Base-by-base conservation (phyloP, 345 rosid genomes). In the Eucalyptus tenuipes region DNA sequence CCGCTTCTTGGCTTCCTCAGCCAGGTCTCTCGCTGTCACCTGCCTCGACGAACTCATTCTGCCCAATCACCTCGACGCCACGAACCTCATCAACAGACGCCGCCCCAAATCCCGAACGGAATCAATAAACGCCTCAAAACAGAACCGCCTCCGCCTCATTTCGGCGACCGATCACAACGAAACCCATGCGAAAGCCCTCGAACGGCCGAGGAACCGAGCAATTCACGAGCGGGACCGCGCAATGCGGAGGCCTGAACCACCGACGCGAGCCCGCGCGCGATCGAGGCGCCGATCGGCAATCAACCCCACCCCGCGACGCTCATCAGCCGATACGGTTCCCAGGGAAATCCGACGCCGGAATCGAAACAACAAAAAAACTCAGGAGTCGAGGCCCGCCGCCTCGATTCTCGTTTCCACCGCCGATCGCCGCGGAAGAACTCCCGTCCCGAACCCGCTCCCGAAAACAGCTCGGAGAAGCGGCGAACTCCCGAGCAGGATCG, bases 1-100 rank as follows among this genome's bases (percentile, higher is more conserved):
- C 91, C 99, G 94, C 93, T 97, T 98, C 95, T 97, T 97, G 71
- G 96, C 99, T 91, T 98, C 99, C 92, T 98, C 99, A 80, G 96
- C 95, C 90, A 98, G 88, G 94, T 98, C 99, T 49, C 95, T 93
- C 59, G 92, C 90, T 27, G 92, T 89, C 91, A 92, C 96, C 93
- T 91, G 96, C 93, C 92, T 94, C 89, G 89, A 94, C 68, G 92
- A 88, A 91, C 94, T 93, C 98, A 95, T 97, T 87, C 88, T 86
- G 17, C 59, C 84, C 75, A n/a, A 49, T 27, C 50, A 42, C 80
- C 88, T 14, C 75, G 9, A 86, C 42, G 29, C 89, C 24, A 29
- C 86, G 12, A n/a, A 52, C 45, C 31, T 75, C 13, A 57, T 57
- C 85, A 33, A 42, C n/a, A 20, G 40, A 24, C 86, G 52, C 18